A percentile compares a stretch with the other conserved stretches of the same genome.
phyloP scores from a whole-genome alignment of 116 monocot genomes.

The Iris pallida region DNA sequence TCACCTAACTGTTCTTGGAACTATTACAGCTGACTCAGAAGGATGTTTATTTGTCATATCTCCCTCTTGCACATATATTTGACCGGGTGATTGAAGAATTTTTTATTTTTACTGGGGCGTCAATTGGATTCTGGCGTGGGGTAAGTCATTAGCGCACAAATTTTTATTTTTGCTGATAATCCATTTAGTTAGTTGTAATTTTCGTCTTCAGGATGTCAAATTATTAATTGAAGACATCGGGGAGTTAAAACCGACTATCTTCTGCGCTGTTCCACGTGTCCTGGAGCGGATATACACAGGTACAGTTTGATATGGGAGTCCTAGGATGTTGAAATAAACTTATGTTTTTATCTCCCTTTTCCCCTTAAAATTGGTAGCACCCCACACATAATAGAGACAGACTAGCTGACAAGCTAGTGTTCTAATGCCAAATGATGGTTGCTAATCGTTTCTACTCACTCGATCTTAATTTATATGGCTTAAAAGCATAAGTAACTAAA shows the following conservation, averaged over 20 bases:
- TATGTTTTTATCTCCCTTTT: no score
- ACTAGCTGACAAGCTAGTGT: no score
- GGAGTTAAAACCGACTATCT: constrained; percentile 74
- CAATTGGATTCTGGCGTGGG: constrained; percentile 98
- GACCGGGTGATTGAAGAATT: constrained; percentile 84
- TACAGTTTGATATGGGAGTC: constrained; percentile 11
- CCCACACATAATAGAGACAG: no score
- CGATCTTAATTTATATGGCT: no score
- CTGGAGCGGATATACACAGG: constrained; percentile 83
- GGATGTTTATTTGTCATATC: constrained; percentile 82
- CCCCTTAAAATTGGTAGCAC: no score
- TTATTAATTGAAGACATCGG: constrained; percentile 83
- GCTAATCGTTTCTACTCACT: no score
- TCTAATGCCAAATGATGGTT: no score
- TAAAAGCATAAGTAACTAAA: no score
- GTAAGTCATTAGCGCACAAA: constrained; percentile 24
- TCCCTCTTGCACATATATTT: constrained; percentile 90
- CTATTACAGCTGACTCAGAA: constrained; percentile 38
- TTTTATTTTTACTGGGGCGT: constrained; percentile 73
- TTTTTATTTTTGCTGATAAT: no score
- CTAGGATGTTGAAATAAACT: no score
- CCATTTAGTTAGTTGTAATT: no score
- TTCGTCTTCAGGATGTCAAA: constrained; percentile 73
- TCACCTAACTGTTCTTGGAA: not conserved
- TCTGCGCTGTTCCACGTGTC: constrained; percentile 95